A percentile compares a stretch with the other conserved stretches of the same genome.
These are phyloP conservation scores for Neopestalotiopsis sp. DNA, from an alignment of 2,329 filamentous ascomycete species.

Conservation along the genomic window DNA sequence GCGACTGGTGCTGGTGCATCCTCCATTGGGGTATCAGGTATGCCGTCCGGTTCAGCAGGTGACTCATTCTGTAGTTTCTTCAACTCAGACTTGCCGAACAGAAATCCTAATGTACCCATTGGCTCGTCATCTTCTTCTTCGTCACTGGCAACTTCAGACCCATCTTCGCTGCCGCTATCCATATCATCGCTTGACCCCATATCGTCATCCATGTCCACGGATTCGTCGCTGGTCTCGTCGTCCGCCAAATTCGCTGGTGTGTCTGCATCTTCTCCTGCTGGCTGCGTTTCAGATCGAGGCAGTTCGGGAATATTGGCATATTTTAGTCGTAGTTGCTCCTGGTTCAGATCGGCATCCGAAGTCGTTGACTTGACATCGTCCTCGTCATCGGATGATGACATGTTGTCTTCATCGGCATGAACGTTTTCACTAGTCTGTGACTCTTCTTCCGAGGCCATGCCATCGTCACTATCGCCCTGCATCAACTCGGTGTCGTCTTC, in stretches of 20 bases:
- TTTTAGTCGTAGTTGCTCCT: constrained; percentile 71
- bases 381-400: constrained; percentile 69
- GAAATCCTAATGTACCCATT: constrained; percentile 57
- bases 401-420: constrained; percentile 58
- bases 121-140: constrained; percentile 46
- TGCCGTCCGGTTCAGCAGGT: constrained; percentile 25
- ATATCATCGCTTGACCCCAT: constrained; percentile 61
- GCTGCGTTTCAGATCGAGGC: constrained; percentile 31
- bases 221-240: constrained; percentile 66
- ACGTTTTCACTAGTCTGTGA: constrained; percentile 36
- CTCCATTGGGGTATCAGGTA: constrained; percentile 40
- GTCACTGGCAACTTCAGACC: constrained; percentile 44
- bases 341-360: constrained; percentile 69
- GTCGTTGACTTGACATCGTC: constrained; percentile 56
- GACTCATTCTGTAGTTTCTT: constrained; percentile 54
- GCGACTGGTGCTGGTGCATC: constrained; percentile 28
- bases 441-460: constrained; percentile 44
- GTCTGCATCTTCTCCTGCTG: constrained; percentile 31
- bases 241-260: constrained; percentile 26
- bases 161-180: constrained; percentile 52
- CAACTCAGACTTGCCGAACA: constrained; percentile 65
- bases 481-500: constrained; percentile 46
- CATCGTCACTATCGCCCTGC: constrained; percentile 40
- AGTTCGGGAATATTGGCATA: constrained; percentile 68
- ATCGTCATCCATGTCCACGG: constrained; percentile 72